A percentile compares a stretch with the other conserved stretches of the same genome.
Evolutionary conservation across 495 filamentous ascomycete species (phyloP).

Genomic region (Amorphotheca resinae): DNA sequence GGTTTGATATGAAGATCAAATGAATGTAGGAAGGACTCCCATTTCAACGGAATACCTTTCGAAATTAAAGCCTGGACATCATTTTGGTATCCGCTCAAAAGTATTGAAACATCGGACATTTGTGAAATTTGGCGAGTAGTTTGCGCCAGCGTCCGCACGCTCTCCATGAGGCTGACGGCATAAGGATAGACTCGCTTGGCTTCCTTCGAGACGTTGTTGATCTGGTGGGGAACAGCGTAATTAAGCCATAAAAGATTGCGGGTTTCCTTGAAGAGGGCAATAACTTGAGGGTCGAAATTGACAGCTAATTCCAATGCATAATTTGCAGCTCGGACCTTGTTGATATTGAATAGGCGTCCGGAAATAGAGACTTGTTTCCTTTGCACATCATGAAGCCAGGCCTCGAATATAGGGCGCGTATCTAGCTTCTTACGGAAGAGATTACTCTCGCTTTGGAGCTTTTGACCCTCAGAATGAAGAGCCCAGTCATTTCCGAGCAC

Average conservation of each 20-base stretch:
- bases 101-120: slow-evolving; percentile 73
- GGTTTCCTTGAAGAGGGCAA: slow-evolving; percentile 97
- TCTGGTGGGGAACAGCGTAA: slow-evolving; percentile 80
- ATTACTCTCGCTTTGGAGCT: slow-evolving; percentile 74
- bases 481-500: slow-evolving; percentile 91
- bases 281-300: slow-evolving; percentile 95
- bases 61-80: slow-evolving; percentile 67
- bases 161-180: slow-evolving; percentile 97
- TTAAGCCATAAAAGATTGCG: slow-evolving; percentile 88
- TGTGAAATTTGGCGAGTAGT: slow-evolving; percentile 67
- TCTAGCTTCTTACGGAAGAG: slow-evolving; percentile 94
- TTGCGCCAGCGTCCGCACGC: slow-evolving; percentile 77
- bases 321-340: slow-evolving; percentile 71
- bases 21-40: slow-evolving; percentile 95
- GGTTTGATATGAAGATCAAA: slow-evolving; percentile 83
- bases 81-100: slow-evolving; percentile 83
- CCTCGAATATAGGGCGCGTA: slow-evolving; percentile 82
- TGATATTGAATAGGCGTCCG: slow-evolving; percentile 83
- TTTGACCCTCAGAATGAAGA: slow-evolving; percentile 87
- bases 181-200: slow-evolving; percentile 95
- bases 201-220: slow-evolving; percentile 93
- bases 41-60: slow-evolving; percentile 80
- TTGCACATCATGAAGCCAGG: slow-evolving; percentile 85
- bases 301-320: slow-evolving; percentile 78
- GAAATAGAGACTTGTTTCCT: slow-evolving; percentile 78